phyloP scores from a whole-genome alignment of 257 asterid genomes.

The Jasminum sambac region DNA sequence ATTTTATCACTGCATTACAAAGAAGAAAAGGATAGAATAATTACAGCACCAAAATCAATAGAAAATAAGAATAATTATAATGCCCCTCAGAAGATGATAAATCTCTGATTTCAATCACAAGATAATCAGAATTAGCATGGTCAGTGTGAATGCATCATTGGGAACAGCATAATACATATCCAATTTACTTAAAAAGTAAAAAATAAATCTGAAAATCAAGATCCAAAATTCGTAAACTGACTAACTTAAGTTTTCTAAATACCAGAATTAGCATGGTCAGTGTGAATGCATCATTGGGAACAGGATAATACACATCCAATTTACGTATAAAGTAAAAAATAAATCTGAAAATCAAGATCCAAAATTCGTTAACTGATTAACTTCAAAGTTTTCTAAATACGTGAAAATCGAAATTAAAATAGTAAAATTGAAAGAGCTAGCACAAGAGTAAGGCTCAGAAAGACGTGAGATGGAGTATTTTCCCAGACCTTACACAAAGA shows the following conservation, averaged over 20 bases:
- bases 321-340: neutral
- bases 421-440: neutral
- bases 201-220: neutral
- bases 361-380: conserved; percentile 5
- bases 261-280: conserved; percentile 31
- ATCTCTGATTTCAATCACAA: conserved; percentile 15
- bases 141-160: conserved; percentile 20
- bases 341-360: neutral
- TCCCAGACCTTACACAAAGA: conserved; percentile 40
- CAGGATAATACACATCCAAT: neutral
- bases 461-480: conserved; percentile 30
- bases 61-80: neutral
- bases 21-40: too few relatives aligned
- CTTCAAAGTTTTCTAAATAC: neutral
- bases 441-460: conserved; percentile 35
- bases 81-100: conserved; percentile 22
- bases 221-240: neutral
- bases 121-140: conserved; percentile 34
- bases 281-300: conserved; percentile 26
- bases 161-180: conserved; percentile 5
- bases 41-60: neutral
- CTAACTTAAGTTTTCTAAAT: neutral
- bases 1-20: too few relatives aligned
- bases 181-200: neutral
- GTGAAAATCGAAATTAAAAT: neutral